Evolutionary conservation across 116 monocot genomes (phyloP).

Genomic region (Iris pallida): DNA sequence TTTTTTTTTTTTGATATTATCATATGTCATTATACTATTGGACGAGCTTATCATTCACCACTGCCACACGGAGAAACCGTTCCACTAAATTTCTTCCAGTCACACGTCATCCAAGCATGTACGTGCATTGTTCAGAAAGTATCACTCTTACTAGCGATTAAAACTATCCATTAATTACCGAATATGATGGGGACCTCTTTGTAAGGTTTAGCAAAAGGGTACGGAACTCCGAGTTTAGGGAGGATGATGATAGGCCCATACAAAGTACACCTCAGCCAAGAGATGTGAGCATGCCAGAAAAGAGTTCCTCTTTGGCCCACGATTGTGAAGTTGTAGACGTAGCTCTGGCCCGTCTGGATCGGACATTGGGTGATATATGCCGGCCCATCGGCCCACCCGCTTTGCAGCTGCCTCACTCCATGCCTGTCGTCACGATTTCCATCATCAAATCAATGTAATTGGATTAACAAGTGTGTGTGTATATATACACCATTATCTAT

Average conservation of each 20-base stretch:
- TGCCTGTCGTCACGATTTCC: constrained; percentile 12
- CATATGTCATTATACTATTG: too few species aligned
- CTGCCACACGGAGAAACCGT: too few species aligned
- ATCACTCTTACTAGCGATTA: too few species aligned
- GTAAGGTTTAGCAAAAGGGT: constrained; percentile 24
- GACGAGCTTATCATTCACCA: too few species aligned
- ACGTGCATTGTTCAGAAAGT: too few species aligned
- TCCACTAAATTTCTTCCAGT: too few species aligned
- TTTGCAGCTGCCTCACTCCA: constrained; percentile 22
- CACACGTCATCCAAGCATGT: too few species aligned
- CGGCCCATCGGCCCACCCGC: constrained; percentile 34
- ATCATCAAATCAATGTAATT: background rate
- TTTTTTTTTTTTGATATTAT: too few species aligned
- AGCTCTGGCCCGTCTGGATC: constrained; percentile 18
- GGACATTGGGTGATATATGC: constrained; percentile 37
- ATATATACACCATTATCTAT: background rate
- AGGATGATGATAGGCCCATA: constrained; percentile 28
- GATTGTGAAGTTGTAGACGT: constrained; percentile 27
- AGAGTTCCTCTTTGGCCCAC: constrained; percentile 31
- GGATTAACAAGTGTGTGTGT: background rate
- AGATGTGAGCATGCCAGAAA: constrained; percentile 28
- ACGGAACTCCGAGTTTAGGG: constrained; percentile 25
- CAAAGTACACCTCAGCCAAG: constrained; percentile 23
- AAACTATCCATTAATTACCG: background rate
- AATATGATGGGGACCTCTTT: constrained; percentile 1